A percentile compares a stretch with the other conserved stretches of the same genome.
phyloP scores from a whole-genome alignment of 495 filamentous ascomycete species.

The Trichodelitschia bisporula region DNA sequence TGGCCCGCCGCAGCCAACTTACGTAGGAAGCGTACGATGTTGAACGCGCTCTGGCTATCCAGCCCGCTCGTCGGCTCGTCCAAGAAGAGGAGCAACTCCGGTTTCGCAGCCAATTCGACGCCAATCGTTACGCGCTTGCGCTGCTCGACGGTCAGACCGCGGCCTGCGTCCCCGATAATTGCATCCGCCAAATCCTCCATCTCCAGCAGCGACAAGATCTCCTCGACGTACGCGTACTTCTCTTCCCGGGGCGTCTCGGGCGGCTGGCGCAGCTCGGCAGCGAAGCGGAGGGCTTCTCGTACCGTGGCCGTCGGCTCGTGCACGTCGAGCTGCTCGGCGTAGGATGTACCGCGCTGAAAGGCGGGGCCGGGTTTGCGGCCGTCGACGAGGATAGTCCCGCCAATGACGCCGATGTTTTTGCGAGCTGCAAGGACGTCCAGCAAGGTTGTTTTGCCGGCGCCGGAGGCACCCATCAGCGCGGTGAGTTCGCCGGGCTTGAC shows the following conservation, averaged over 20 bases:
- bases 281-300: conserved; percentile 65
- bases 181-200: conserved; percentile 69
- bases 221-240: conserved; percentile 66
- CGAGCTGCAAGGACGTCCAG: conserved; percentile 53
- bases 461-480: conserved; percentile 63
- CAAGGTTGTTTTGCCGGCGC: conserved; percentile 71
- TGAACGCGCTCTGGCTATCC: conserved; percentile 66
- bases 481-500: conserved; percentile 59
- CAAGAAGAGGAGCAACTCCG: conserved; percentile 63
- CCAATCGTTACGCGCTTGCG: conserved; percentile 79
- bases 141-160: conserved; percentile 75
- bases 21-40: conserved; percentile 67
- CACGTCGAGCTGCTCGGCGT: conserved; percentile 64
- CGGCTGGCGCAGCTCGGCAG: conserved; percentile 57
- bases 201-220: conserved; percentile 55
- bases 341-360: conserved; percentile 60
- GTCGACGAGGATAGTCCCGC: conserved; percentile 52
- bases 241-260: conserved; percentile 39
- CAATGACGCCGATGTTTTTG: conserved; percentile 57
- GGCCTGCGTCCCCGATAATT: conserved; percentile 52
- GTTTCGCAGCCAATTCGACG: conserved; percentile 69
- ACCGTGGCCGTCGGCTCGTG: conserved; percentile 60
- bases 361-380: conserved; percentile 35
- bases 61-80: conserved; percentile 82
- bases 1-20: conserved; percentile 67